These are phyloP conservation scores for Thyridium curvatum DNA, from an alignment of 2,329 filamentous ascomycete genomes.

Conservation along the genomic window DNA sequence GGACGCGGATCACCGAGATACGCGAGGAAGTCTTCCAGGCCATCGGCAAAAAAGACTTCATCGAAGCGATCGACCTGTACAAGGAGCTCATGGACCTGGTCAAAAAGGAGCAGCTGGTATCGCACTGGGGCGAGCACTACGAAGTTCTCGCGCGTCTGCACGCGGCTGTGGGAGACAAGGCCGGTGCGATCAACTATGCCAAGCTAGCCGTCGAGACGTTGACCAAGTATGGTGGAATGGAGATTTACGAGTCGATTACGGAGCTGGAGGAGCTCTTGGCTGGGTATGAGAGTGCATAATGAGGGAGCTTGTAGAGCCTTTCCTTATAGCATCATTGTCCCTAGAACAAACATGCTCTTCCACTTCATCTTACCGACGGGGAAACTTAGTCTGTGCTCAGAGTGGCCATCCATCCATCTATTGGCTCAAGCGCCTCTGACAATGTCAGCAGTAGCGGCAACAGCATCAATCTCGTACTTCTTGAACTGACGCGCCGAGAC, in stretches of 20 bases:
- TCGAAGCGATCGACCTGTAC: constrained; percentile 10
- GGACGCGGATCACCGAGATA: constrained; percentile 2
- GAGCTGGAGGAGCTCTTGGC: constrained; percentile 1
- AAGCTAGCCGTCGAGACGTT: constrained; percentile 12
- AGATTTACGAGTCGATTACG: background rate
- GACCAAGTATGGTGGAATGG: constrained; percentile 6
- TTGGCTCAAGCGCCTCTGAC: no score
- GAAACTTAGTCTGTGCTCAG: no score
- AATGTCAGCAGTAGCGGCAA: no score
- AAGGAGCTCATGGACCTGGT: constrained; percentile 12
- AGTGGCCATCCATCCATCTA: no score
- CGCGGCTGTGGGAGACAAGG: constrained; percentile 10
- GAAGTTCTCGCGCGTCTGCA: constrained; percentile 17
- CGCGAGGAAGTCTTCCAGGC: background rate
- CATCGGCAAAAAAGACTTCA: constrained; percentile 4
- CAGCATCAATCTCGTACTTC: constrained; percentile 35
- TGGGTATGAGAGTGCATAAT: no score
- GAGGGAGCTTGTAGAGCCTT: no score
- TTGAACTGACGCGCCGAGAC: constrained; percentile 65
- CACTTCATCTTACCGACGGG: no score
- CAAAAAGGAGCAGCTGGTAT: constrained; percentile 13
- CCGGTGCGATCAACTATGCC: constrained; percentile 12
- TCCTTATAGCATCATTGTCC: no score
- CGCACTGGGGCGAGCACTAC: constrained; percentile 18
- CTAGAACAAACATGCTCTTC: no score